Evolutionary conservation across 148 eudicot genomes (phyloP).

Genomic region (Simmondsia chinensis): DNA sequence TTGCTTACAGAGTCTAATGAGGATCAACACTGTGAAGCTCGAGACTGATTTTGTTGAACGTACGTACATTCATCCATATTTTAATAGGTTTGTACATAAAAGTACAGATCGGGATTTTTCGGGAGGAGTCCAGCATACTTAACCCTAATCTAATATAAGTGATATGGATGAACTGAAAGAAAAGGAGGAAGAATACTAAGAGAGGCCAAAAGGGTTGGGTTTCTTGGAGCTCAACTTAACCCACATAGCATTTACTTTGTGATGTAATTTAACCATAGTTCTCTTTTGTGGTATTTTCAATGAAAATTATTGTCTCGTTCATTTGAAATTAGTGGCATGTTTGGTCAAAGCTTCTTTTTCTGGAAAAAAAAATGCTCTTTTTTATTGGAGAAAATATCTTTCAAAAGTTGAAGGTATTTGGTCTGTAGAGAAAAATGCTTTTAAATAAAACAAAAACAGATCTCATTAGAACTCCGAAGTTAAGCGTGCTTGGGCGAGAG

Average conservation of each 20-base stretch:
- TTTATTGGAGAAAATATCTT: too few relatives aligned
- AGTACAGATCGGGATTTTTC: not conserved
- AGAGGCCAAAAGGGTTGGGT: not conserved
- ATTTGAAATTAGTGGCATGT: too few relatives aligned
- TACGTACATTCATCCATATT: not conserved
- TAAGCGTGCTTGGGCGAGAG: too few relatives aligned
- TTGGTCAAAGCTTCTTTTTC: too few relatives aligned
- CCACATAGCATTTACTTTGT: not conserved
- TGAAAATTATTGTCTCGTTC: not conserved
- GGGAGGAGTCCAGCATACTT: not conserved
- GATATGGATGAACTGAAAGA: too few relatives aligned
- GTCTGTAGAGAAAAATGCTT: too few relatives aligned
- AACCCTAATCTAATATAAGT: not conserved
- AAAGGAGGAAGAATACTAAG: not conserved
- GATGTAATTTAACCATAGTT: slow-evolving; percentile 5
- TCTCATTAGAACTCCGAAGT: too few relatives aligned
- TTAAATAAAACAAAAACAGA: too few relatives aligned
- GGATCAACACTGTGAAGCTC: not conserved
- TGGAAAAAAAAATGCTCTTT: too few relatives aligned
- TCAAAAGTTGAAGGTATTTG: too few relatives aligned
- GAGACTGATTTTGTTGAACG: too few relatives aligned
- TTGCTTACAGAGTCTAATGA: not conserved
- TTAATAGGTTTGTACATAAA: not conserved
- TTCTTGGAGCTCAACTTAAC: not conserved
- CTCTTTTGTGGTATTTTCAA: not conserved